Evolutionary conservation across 441 rosid genomes (phyloP).

Genomic region (Sinapis alba): DNA sequence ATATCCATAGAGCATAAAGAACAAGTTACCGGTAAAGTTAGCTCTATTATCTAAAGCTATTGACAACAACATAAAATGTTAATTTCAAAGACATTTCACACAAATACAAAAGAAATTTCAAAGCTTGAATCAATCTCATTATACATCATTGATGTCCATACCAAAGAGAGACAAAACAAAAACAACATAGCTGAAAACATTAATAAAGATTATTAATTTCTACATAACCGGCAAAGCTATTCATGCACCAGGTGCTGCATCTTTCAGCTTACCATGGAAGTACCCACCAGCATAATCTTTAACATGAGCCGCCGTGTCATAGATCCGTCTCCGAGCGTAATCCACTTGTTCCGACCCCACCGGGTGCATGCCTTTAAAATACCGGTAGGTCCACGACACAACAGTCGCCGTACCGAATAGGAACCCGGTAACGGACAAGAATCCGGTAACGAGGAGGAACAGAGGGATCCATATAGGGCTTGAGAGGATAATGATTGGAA

Average conservation of each 20-base stretch:
- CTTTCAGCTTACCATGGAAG: conserved; percentile 69
- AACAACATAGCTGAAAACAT: background rate
- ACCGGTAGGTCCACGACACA: conserved; percentile 66
- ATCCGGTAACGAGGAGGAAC: conserved; percentile 44
- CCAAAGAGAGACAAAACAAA: background rate
- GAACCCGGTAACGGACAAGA: conserved; percentile 57
- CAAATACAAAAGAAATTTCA: background rate
- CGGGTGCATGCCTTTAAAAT: conserved; percentile 69
- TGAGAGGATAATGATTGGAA: conserved; percentile 65
- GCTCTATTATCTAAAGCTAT: background rate
- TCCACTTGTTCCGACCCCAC: conserved; percentile 68
- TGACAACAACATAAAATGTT: background rate
- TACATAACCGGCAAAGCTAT: background rate
- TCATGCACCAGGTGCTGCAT: conserved; percentile 93
- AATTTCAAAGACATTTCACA: background rate
- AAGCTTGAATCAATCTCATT: conserved; percentile 2
- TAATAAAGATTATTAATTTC: background rate
- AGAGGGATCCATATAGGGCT: conserved; percentile 82
- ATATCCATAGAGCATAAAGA: background rate
- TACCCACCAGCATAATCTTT: conserved; percentile 85
- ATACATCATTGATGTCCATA: conserved; percentile 5
- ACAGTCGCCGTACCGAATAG: conserved; percentile 45
- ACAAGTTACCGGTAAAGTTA: background rate
- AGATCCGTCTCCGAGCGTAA: conserved; percentile 69
- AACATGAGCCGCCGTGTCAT: conserved; percentile 74